phyloP scores from a whole-genome alignment of 805 yeast genomes.

The Wickerhamomyces chambardii region DNA sequence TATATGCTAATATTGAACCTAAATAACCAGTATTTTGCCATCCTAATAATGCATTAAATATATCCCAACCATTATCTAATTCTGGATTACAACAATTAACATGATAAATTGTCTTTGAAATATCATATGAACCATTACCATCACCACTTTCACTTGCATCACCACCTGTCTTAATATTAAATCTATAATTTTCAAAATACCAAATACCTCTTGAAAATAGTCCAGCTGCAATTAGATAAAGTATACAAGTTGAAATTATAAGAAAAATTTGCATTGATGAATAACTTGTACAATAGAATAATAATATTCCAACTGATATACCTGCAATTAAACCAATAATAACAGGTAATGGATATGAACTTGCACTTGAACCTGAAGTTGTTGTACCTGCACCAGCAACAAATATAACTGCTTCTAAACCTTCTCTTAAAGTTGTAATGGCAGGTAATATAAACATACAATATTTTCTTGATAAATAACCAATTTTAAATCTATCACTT shows the following conservation, averaged over 20 bases:
- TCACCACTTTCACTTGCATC: constrained; percentile 90
- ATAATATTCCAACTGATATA: constrained; percentile 50
- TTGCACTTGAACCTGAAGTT: constrained; percentile 39
- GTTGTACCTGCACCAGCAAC: constrained; percentile 92
- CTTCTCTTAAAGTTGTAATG: constrained; percentile 91
- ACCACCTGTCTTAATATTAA: constrained; percentile 71
- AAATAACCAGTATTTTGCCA: constrained; percentile 97
- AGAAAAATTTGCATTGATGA: constrained; percentile 80
- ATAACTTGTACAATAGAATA: constrained; percentile 78
- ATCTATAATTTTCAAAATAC: constrained; percentile 70
- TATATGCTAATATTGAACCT: constrained; percentile 86
- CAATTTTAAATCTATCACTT: constrained; percentile 42
- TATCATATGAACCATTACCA: constrained; percentile 93
- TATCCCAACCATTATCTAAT: constrained; percentile 91
- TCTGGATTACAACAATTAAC: constrained; percentile 97
- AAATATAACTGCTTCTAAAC: constrained; percentile 92
- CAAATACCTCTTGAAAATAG: constrained; percentile 90
- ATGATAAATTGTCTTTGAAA: constrained; percentile 80
- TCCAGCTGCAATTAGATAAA: constrained; percentile 88
- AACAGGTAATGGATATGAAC: constrained; percentile 91
- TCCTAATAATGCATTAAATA: constrained; percentile 88
- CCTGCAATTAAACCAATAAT: constrained; percentile 82
- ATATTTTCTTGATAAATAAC: constrained; percentile 60
- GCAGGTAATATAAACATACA: constrained; percentile 87
- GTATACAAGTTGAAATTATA: constrained; percentile 78